A percentile compares a stretch with the other conserved stretches of the same genome.
Conservation (phyloP, 176 grass and related monocot species). For the Dendrocalamus sinicus region DNA sequence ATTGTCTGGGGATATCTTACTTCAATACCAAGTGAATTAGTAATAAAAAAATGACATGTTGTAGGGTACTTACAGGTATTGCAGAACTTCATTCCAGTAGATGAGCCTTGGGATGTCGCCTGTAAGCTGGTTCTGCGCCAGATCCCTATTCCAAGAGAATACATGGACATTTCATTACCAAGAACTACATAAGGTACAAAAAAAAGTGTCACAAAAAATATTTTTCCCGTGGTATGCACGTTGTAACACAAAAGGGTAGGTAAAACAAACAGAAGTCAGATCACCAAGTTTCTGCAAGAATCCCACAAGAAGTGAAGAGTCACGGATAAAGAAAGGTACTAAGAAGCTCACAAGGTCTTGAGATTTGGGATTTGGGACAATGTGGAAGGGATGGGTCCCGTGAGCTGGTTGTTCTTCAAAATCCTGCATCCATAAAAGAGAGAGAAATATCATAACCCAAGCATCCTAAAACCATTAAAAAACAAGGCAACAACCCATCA, state of each 20-base stretch:
- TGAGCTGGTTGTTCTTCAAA: constrained; percentile 94
- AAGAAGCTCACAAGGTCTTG: constrained; percentile 78
- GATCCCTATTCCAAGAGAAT: constrained; percentile 60
- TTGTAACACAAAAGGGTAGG: constrained; percentile 20
- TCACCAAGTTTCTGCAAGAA: constrained; percentile 35
- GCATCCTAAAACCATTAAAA: not conserved
- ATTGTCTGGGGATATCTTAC: not conserved
- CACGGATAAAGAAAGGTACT: constrained; percentile 32
- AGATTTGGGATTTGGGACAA: constrained; percentile 98
- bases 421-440: constrained; percentile 60
- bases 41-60: not conserved
- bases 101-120: constrained; percentile 93
- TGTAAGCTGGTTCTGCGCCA: constrained; percentile 89
- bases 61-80: constrained; percentile 73
- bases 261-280: constrained; percentile 30
- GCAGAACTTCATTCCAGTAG: constrained; percentile 99
- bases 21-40: not conserved
- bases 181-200: constrained; percentile 14
- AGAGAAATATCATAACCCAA: constrained; percentile 34
- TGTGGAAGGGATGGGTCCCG: constrained; percentile 96
- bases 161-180: constrained; percentile 16
- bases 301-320: constrained; percentile 39
- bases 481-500: constrained; percentile 27
- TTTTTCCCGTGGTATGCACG: not conserved
- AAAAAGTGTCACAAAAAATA: not conserved